Percentiles rank a stretch among this genome's conserved stretches.
These are phyloP conservation scores for Zygoascus meyerae DNA, from an alignment of 1,139 yeast species.

Conservation along the genomic window DNA sequence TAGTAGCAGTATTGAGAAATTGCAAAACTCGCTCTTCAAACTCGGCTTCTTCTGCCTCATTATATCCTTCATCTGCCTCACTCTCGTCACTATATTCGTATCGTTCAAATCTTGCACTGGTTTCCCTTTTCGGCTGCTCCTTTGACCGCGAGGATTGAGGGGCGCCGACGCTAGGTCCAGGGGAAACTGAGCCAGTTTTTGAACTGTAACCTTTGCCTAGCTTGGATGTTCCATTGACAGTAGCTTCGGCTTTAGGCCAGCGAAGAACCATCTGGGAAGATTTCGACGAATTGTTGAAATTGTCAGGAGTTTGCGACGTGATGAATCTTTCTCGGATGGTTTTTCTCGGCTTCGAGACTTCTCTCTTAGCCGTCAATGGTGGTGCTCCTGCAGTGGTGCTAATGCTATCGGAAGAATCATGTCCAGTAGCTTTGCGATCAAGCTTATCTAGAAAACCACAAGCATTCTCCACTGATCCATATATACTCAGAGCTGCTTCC, in stretches of 20 bases:
- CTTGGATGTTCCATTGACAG: conserved; percentile 3
- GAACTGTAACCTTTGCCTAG: not conserved
- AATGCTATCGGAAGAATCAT: not conserved
- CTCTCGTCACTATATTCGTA: conserved; percentile 16
- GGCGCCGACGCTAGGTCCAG: not conserved
- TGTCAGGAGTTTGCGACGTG: too few relatives aligned
- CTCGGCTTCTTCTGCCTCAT: conserved; percentile 46
- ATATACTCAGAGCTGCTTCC: conserved; percentile 30
- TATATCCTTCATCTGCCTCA: conserved; percentile 35
- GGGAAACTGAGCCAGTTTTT: not conserved
- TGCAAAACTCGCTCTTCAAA: conserved; percentile 65
- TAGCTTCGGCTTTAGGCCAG: too few relatives aligned
- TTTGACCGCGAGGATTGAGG: not conserved
- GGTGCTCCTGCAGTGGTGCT: conserved; percentile 12
- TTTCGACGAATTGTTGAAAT: too few relatives aligned
- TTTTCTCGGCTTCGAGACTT: conserved; percentile 26
- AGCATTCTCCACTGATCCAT: conserved; percentile 33
- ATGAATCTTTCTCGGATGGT: too few relatives aligned
- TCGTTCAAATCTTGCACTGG: too few relatives aligned
- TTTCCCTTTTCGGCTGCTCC: not conserved
- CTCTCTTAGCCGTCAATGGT: conserved; percentile 25
- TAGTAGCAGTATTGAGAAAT: conserved; percentile 72
- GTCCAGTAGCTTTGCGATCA: not conserved
- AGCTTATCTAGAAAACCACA: conserved; percentile 16
- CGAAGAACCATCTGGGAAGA: too few relatives aligned